Evolutionary conservation across 768 basidiomycete genomes (phyloP), one percentile per base, ranked within the genome.

Genomic region (Russula ochroleuca): DNA sequence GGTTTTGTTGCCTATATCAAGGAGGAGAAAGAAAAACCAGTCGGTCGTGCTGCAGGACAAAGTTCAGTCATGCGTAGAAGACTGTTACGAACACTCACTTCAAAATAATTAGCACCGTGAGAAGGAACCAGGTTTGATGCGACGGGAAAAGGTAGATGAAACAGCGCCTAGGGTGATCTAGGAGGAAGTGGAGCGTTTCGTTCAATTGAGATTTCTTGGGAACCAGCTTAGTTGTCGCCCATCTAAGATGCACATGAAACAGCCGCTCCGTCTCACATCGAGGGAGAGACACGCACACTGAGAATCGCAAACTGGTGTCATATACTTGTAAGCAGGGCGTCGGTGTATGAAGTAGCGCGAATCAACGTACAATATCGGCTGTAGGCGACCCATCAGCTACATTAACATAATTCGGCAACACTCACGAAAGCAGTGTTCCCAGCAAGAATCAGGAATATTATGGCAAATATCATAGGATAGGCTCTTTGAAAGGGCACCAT

Each of bases 361-460:
- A 35, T 51, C 43, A 21, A 79, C 93, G 77, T 73, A 96, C 94
- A 94, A 86, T 64, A 95, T 80, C 48, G 93, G 93, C 92, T 94
- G 59, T 25, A 61, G 61, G 28, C 17, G 11, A 23, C 11, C 28
- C 28, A 50, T 55, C 54, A 49, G 28, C 6, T 35, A 64, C 33
- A 60, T 8, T 62, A 48, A 58, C 23, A 10, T 40, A 51, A 35
- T 52, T 43, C 19, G n/a, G 15, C 5, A 5, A 23, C 33, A 87
- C 93, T 80, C 70, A 96, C 94, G 70, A 92, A 96, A 25, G 84
- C 88, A 49, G 94, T 97, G 72, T 98, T 98, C 11, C 96, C 96
- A 54, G 92, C 94, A 52, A 98, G 74, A 66, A 98, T 88, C 28
- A 92, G 76, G 51, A 94, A 75, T 0, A 85, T 78, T 80, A 94